phyloP scores from a whole-genome alignment of 495 filamentous ascomycete species.

The Neurospora intermedia region DNA sequence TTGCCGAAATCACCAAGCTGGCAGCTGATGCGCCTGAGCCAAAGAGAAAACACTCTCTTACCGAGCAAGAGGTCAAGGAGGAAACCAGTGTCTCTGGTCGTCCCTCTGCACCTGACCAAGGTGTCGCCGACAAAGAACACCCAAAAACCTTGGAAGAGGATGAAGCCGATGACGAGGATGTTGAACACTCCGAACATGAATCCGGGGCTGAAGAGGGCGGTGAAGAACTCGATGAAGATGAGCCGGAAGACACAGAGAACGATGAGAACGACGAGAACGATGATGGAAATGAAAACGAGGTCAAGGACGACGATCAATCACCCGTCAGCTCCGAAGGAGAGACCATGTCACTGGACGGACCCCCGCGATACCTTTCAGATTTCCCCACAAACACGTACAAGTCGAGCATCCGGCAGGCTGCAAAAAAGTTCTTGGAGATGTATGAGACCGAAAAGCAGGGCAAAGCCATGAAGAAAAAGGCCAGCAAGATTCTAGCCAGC shows the following conservation, averaged over 20 bases:
- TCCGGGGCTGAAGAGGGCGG: conserved; percentile 16
- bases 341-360: conserved; percentile 45
- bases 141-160: conserved; percentile 14
- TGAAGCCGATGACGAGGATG: conserved; percentile 35
- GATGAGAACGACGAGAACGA: conserved; percentile 41
- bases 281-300: conserved; percentile 42
- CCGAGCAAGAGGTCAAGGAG: conserved; percentile 19
- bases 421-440: conserved; percentile 68
- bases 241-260: conserved; percentile 49
- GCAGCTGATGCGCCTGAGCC: conserved; percentile 34
- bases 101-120: conserved; percentile 3
- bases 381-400: conserved; percentile 56
- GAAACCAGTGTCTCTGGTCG: conserved; percentile 1
- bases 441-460: conserved; percentile 68
- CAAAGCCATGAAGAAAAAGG: conserved; percentile 64
- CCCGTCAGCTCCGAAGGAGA: conserved; percentile 51
- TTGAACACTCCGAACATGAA: conserved; percentile 2
- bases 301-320: conserved; percentile 59
- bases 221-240: conserved; percentile 34
- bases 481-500: conserved; percentile 59
- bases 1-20: conserved; percentile 79
- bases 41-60: conserved; percentile 9
- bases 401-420: conserved; percentile 60
- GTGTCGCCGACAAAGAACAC: conserved; percentile 26
- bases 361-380: conserved; percentile 36